Conservation (phyloP, 257 asterid genomes). For the Scutellaria baicalensis region DNA sequence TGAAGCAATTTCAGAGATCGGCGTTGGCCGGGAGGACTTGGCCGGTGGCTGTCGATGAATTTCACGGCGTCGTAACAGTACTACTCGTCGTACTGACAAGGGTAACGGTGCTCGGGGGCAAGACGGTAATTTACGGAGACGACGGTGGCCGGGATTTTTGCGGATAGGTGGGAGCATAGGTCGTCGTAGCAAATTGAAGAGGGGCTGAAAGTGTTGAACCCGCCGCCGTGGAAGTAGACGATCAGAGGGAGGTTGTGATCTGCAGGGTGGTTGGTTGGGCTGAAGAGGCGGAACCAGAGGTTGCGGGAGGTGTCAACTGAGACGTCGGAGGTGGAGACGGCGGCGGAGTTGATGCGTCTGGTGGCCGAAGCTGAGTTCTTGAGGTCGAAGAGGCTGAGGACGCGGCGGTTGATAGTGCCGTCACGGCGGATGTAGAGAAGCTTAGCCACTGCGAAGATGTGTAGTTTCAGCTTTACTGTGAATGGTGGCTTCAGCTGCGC, state of each 20-base stretch:
- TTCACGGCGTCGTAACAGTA: neutral
- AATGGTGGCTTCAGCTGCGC: constrained; percentile 6
- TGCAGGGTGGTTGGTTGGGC: constrained; percentile 5
- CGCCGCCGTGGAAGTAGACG: constrained; percentile 17
- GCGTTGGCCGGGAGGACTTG: neutral
- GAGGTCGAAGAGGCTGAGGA: constrained; percentile 14
- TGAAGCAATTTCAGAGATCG: neutral
- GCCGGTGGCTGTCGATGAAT: neutral
- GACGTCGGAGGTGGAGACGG: constrained; percentile 22
- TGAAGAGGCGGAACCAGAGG: constrained; percentile 38
- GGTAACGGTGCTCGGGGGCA: constrained; percentile 13
- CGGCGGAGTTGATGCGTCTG: neutral
- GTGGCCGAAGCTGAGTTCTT: constrained; percentile 12
- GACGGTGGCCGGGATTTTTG: neutral
- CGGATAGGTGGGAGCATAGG: constrained; percentile 1
- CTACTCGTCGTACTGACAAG: constrained; percentile 10
- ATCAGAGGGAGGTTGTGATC: neutral
- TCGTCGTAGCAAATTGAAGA: neutral
- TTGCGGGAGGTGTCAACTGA: constrained; percentile 26
- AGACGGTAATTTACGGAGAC: constrained; percentile 20
- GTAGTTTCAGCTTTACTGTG: constrained; percentile 1
- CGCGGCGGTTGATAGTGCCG: constrained; percentile 16
- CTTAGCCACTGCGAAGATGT: neutral
- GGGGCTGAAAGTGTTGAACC: constrained; percentile 5
- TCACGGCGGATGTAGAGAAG: neutral